Conservation (phyloP, 2,329 filamentous ascomycete genomes). For the Aspergillus aculeatinus region DNA sequence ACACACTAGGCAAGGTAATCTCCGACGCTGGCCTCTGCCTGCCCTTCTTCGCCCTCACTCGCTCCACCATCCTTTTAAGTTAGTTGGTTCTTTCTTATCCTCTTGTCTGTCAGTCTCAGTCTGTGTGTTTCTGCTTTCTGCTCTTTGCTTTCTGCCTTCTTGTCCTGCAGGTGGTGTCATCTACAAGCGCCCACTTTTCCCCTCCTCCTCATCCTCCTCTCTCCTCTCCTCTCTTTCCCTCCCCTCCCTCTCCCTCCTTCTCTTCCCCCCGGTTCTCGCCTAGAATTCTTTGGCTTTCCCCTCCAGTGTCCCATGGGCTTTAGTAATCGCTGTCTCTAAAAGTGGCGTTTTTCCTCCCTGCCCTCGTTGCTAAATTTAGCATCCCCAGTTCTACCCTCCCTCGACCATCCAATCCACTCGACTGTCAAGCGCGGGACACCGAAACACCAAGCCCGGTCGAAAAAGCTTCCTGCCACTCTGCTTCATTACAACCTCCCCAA, state of each 20-base stretch:
- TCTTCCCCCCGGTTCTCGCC: neutral
- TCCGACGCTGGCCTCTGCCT: constrained; percentile 14
- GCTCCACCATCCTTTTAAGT: constrained; percentile 3
- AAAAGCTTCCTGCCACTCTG: constrained; percentile 11
- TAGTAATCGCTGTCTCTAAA: constrained; percentile 26
- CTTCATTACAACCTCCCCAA: constrained; percentile 13
- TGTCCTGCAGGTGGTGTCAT: constrained; percentile 11
- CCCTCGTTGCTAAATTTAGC: constrained; percentile 38
- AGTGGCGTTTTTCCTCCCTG: constrained; percentile 21
- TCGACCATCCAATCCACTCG: constrained; percentile 12
- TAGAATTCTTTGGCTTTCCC: constrained; percentile 1
- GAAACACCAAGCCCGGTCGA: constrained; percentile 12
- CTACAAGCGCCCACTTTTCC: constrained; percentile 16
- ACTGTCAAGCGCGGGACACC: constrained; percentile 20
- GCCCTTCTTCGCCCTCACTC: neutral
- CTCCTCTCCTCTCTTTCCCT: constrained; percentile 2
- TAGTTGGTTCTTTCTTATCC: neutral
- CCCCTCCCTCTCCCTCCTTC: neutral
- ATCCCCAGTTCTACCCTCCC: constrained; percentile 23
- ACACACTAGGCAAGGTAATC: constrained; percentile 22
- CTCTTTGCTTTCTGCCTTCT: neutral
- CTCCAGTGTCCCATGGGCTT: constrained; percentile 8
- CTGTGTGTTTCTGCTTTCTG: neutral
- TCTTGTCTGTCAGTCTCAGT: neutral
- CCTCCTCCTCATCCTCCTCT: neutral